These are phyloP conservation scores for Hippophae tibetana DNA, from an alignment of 306 rosid genomes.

Conservation along the genomic window DNA sequence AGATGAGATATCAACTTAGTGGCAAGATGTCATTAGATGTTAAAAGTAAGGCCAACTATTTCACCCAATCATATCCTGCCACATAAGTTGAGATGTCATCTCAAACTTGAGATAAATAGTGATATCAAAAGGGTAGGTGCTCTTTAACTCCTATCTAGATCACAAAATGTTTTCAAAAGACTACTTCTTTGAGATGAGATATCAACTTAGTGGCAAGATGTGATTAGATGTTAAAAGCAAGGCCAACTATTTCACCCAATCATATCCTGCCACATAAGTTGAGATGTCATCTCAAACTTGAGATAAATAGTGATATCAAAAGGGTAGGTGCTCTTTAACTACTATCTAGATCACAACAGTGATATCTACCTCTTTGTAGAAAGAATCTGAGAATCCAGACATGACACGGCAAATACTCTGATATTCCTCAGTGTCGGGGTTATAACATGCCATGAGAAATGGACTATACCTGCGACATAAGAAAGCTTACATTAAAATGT, in stretches of 20 bases:
- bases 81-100: too few species aligned
- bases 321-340: neutral
- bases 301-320: neutral
- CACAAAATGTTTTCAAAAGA: neutral
- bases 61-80: too few species aligned
- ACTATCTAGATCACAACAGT: conserved; percentile 6
- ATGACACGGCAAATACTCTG: conserved; percentile 94
- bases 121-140: neutral
- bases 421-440: conserved; percentile 78
- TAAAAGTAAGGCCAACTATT: too few species aligned
- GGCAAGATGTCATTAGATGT: too few species aligned
- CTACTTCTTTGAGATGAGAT: too few species aligned
- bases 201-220: too few species aligned
- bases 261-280: too few species aligned
- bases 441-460: conserved; percentile 87
- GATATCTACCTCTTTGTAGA: conserved; percentile 57
- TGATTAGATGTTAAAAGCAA: too few species aligned
- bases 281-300: too few species aligned
- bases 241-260: too few species aligned
- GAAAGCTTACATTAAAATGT: conserved; percentile 6
- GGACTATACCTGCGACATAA: conserved; percentile 75
- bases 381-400: conserved; percentile 88
- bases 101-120: neutral
- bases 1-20: too few species aligned
- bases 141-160: neutral